Conservation (phyloP, 129 eudicot genomes). For the Pulicaria dysenterica region DNA sequence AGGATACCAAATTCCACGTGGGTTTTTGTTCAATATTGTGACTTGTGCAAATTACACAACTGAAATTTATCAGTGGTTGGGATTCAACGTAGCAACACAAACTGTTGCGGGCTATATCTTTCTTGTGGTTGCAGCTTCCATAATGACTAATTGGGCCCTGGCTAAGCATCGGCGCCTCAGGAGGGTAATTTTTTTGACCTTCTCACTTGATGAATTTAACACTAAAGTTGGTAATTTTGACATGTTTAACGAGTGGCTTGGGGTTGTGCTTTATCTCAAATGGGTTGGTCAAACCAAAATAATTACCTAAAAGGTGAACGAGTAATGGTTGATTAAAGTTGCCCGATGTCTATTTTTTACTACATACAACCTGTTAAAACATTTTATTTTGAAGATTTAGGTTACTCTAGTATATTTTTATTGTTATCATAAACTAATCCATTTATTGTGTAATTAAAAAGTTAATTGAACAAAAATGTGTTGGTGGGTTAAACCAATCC, state of each 20-base stretch:
- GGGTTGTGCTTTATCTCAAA: neutral
- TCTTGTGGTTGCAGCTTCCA: constrained; percentile 75
- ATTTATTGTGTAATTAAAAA: too few relatives aligned
- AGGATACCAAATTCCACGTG: constrained; percentile 88
- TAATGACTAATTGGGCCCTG: constrained; percentile 98
- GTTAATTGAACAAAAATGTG: too few relatives aligned
- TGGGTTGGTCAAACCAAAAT: neutral
- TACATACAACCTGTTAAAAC: too few relatives aligned
- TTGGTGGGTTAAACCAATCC: too few relatives aligned
- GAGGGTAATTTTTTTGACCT: constrained; percentile 57
- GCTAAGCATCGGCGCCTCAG: constrained; percentile 94
- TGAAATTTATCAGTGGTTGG: constrained; percentile 97
- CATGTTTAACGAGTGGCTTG: neutral
- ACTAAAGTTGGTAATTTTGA: neutral
- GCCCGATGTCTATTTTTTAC: too few relatives aligned
- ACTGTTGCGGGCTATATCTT: constrained; percentile 88
- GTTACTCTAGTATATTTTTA: too few relatives aligned
- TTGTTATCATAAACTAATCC: too few relatives aligned
- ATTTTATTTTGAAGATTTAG: too few relatives aligned
- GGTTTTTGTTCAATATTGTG: constrained; percentile 89
- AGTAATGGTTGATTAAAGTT: too few relatives aligned
- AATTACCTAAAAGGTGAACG: too few relatives aligned
- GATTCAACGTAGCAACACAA: constrained; percentile 92
- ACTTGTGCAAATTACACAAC: constrained; percentile 99
- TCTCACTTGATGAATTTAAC: neutral